Conservation (phyloP, 208 protist genomes). For the Leishmania arabica region DNA sequence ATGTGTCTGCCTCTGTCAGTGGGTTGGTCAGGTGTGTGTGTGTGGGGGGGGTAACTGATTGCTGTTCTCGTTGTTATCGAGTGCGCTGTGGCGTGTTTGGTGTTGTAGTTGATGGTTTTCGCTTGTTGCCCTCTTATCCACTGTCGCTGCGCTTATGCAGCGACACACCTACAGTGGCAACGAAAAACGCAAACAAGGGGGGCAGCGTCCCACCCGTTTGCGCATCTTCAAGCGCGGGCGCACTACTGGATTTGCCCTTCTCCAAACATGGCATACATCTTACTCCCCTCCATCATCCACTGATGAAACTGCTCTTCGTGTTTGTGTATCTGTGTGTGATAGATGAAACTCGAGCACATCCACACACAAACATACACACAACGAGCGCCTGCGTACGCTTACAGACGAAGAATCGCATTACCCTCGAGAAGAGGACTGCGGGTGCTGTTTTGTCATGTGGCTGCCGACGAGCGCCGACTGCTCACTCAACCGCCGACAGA, state of each 20-base stretch:
- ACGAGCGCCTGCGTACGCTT: not conserved
- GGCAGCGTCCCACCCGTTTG: not conserved
- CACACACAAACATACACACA: not conserved
- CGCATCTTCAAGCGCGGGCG: not conserved
- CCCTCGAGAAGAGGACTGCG: not conserved
- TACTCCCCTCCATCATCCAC: not conserved
- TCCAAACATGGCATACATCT: not conserved
- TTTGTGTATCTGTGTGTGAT: not conserved
- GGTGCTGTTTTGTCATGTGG: not conserved
- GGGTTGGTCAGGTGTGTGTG: not conserved
- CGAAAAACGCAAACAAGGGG: not conserved
- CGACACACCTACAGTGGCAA: not conserved
- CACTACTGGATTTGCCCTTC: not conserved
- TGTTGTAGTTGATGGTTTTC: not conserved
- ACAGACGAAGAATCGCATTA: not conserved
- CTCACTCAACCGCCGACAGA: not conserved
- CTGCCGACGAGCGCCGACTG: not conserved
- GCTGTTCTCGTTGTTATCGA: not conserved
- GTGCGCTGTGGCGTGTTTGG: not conserved
- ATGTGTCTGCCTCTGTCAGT: not conserved
- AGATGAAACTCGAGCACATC: not conserved
- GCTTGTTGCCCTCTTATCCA: too few relatives aligned
- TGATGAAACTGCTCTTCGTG: not conserved
- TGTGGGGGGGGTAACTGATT: not conserved
- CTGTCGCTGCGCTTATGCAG: not conserved